A percentile compares a stretch with the other conserved stretches of the same genome.
Evolutionary conservation across 306 rosid species (phyloP).

Genomic region (Inga laurina): DNA sequence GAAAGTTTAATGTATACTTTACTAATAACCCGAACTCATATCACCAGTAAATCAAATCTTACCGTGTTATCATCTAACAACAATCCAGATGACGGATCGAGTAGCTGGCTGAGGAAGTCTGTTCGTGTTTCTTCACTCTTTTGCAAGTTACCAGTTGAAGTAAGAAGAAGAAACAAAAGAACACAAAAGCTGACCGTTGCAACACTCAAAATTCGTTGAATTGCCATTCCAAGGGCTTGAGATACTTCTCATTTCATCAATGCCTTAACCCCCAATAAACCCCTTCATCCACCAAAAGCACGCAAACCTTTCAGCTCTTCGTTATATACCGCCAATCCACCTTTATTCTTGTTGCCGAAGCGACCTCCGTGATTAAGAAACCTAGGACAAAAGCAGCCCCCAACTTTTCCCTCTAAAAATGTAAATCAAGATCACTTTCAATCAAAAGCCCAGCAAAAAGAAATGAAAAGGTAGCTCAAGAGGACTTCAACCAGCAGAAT

Average conservation of each 20-base stretch:
- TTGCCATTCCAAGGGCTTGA: slow-evolving; percentile 45
- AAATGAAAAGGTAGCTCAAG: slow-evolving; percentile 17
- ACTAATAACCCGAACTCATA: slow-evolving; percentile 8
- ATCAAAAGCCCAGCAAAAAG: slow-evolving; percentile 28
- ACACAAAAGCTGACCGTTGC: slow-evolving; percentile 54
- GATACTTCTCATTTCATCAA: slow-evolving; percentile 57
- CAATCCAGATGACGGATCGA: slow-evolving; percentile 58
- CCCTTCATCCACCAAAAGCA: slow-evolving; percentile 19
- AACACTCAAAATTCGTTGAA: slow-evolving; percentile 53
- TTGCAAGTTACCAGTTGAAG: slow-evolving; percentile 41
- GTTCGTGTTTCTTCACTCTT: slow-evolving; percentile 47
- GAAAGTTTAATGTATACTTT: neutral
- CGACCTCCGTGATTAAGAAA: slow-evolving; percentile 34
- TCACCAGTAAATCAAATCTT: slow-evolving; percentile 40
- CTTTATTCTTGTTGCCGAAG: slow-evolving; percentile 21
- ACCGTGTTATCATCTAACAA: slow-evolving; percentile 63
- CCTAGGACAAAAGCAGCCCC: slow-evolving; percentile 29
- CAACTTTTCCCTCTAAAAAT: slow-evolving; percentile 16
- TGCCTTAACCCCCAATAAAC: slow-evolving; percentile 40
- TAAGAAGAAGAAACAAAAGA: slow-evolving; percentile 53
- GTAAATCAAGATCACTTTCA: slow-evolving; percentile 28
- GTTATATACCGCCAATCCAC: slow-evolving; percentile 29
- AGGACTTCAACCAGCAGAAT: slow-evolving; percentile 29
- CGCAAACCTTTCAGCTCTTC: slow-evolving; percentile 26
- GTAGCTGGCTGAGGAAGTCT: slow-evolving; percentile 50